A percentile compares a stretch with the other conserved stretches of the same genome.
Evolutionary conservation across 305 asterid species (phyloP).

Genomic region (Vinca major): DNA sequence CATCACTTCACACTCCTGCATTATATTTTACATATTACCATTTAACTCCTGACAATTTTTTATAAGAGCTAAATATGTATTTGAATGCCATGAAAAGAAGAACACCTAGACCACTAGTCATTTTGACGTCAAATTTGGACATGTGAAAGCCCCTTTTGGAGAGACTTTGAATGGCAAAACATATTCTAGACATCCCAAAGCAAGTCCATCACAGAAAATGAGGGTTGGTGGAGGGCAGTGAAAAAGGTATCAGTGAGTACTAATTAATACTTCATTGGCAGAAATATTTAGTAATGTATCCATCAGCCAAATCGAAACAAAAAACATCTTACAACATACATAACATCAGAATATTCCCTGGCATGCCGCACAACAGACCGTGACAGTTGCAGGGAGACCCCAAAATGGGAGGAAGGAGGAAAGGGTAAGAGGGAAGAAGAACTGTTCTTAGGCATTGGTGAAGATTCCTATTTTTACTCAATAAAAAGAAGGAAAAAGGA

Average conservation of each 20-base stretch:
- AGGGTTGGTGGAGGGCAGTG: background rate
- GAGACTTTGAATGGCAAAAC: background rate
- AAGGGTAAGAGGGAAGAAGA: background rate
- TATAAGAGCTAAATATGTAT: background rate
- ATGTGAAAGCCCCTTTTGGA: background rate
- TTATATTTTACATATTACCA: background rate
- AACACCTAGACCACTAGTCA: background rate
- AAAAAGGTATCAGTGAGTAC: background rate
- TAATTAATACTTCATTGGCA: background rate
- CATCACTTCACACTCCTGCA: background rate
- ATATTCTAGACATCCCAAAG: background rate
- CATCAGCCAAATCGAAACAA: background rate
- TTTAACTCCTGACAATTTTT: background rate
- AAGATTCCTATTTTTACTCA: slow-evolving; percentile 1
- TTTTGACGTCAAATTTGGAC: background rate
- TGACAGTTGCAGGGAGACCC: background rate
- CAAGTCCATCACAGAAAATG: background rate
- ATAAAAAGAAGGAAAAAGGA: background rate
- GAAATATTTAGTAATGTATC: background rate
- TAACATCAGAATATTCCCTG: background rate
- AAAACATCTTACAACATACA: background rate
- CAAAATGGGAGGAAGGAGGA: background rate
- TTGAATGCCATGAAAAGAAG: background rate
- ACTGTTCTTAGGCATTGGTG: background rate
- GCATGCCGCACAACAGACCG: background rate